Base-by-base conservation (phyloP, 257 asterid genomes). In the Marsdenia floribunda region DNA sequence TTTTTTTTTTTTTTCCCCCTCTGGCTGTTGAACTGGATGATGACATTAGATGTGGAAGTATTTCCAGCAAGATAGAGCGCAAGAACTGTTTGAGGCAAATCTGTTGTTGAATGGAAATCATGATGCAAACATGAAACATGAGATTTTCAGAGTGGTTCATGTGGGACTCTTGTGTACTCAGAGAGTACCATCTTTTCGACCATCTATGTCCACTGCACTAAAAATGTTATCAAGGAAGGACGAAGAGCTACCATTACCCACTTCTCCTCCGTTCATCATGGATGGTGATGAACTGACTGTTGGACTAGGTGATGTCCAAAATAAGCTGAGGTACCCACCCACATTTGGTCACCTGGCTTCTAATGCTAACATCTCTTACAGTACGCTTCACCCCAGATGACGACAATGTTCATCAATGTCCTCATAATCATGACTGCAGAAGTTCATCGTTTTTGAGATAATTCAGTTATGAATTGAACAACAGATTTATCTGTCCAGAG, bases 111-210 rank as follows among this genome's bases (percentile, higher is more conserved):
- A 87, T 60, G 83, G 83, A 68, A 81, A 79, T 85, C 79, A 79
- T 73, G 84, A 46, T 68, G 11, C 50, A 8, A 74, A 76, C 57
- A 64, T 78, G 1, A 84, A 84, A 60, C 79, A 49, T 21, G 88
- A 89, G 87, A 85, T 80, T 40, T 64, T 73, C 72, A 82, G 93
- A 60, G 87, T 83, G 72, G 84, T 89, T 33, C 91, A 91, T 22
- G 87, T 91, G 65, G 97, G 93, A 61, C 88, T 91, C 6, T 75
- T 86, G 83, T 89, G 96, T 83, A 86, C 90, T 40, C 96, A 84
- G 80, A 93, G 86, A 71, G 63, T 81, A 70, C 87, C 96, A 2
- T 80, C 87, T 3, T 76, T 91, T 63, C 75, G 92, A 61, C 97
- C 97, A 44, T 72, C 85, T 33, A 89, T 91, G 97, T 86, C 92